A percentile compares a stretch with the other conserved stretches of the same genome.
phyloP scores from a whole-genome alignment of 2,329 filamentous ascomycete species.

The Claviceps lovelessii region DNA sequence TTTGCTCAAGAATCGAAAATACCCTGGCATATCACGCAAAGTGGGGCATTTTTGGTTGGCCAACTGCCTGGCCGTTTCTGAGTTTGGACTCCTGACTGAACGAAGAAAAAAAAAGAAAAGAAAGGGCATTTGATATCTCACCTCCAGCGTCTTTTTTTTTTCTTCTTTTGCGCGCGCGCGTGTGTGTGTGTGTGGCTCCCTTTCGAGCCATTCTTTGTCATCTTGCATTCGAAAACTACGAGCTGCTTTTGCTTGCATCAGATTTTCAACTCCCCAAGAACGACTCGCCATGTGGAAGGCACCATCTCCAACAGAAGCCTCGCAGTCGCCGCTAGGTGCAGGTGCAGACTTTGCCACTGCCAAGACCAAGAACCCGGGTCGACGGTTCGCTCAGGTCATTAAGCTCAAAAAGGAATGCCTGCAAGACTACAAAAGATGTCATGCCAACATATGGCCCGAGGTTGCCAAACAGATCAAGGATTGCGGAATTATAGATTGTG shows the following conservation, averaged over 20 bases:
- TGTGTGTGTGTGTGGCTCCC: too few species aligned
- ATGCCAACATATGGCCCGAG: conserved; percentile 63
- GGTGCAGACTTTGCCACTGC: neutral
- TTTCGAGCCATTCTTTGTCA: too few species aligned
- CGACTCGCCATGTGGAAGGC: conserved; percentile 12
- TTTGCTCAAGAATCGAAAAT: too few species aligned
- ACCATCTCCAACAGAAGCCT: conserved; percentile 8
- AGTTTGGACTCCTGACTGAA: too few species aligned
- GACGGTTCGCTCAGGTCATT: conserved; percentile 57
- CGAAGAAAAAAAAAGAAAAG: neutral
- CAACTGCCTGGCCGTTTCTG: too few species aligned
- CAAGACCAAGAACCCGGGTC: conserved; percentile 26
- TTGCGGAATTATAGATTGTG: conserved; percentile 62
- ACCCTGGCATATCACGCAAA: too few species aligned
- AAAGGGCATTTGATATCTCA: neutral
- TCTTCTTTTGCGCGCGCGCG: too few species aligned
- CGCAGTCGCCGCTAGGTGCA: conserved; percentile 1
- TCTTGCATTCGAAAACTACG: too few species aligned
- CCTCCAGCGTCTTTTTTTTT: neutral
- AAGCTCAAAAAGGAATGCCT: conserved; percentile 53
- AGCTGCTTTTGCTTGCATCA: too few species aligned
- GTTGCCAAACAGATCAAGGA: conserved; percentile 62
- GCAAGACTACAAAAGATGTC: conserved; percentile 58
- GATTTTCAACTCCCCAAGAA: too few species aligned
- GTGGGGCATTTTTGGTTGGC: too few species aligned